phyloP scores from a whole-genome alignment of 1,284 basidiomycete species.

The Cutaneotrichosporon dermatis region DNA sequence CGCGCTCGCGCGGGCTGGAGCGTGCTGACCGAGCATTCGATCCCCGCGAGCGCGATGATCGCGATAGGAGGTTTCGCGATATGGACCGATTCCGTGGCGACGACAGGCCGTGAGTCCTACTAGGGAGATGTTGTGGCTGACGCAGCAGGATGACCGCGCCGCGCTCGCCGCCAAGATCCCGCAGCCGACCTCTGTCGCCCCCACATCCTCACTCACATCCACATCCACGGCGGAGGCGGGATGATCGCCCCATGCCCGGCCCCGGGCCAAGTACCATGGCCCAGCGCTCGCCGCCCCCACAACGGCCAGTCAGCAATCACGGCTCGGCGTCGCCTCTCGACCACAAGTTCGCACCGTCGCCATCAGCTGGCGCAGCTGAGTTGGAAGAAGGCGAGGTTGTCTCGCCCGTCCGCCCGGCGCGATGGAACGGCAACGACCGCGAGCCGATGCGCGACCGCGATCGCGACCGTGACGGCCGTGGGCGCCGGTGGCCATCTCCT shows the following conservation, averaged over 20 bases:
- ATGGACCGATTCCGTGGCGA: constrained; percentile 16
- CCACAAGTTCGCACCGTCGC: neutral
- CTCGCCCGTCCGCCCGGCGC: constrained; percentile 30
- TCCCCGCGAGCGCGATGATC: constrained; percentile 13
- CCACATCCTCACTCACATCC: neutral
- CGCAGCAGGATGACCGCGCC: neutral
- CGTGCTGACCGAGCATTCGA: neutral
- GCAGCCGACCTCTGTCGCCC: neutral
- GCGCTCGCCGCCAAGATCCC: constrained; percentile 6
- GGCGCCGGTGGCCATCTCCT: neutral
- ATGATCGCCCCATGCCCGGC: constrained; percentile 9
- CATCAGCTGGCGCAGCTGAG: constrained; percentile 14
- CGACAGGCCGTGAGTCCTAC: neutral
- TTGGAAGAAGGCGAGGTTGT: constrained; percentile 45
- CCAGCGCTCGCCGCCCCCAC: constrained; percentile 11
- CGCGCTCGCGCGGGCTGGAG: neutral
- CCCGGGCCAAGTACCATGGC: constrained; percentile 19
- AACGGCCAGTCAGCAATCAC: constrained; percentile 5
- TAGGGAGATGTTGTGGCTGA: neutral
- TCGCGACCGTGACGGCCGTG: neutral
- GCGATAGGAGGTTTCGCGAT: constrained; percentile 13
- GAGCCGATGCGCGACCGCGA: constrained; percentile 1
- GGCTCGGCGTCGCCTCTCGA: constrained; percentile 10
- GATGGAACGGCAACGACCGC: constrained; percentile 12
- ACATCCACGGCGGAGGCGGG: neutral